Base-by-base conservation (phyloP, 1,139 yeast genomes). In the Kluyveromyces sp. region DNA sequence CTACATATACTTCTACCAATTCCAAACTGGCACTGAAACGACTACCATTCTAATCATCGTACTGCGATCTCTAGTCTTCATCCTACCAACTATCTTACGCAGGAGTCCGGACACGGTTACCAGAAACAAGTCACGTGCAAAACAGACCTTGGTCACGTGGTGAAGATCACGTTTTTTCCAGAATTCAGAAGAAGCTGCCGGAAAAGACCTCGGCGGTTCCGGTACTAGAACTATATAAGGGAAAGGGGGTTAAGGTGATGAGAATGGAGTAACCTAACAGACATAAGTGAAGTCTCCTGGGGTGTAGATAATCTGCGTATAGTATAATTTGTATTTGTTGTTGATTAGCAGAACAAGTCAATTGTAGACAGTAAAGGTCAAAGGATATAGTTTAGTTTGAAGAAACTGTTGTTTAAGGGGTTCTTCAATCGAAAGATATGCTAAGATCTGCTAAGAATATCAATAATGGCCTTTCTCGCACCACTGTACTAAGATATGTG, bases 191-290 rank as follows among this genome's bases (percentile, higher is more conserved):
- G 39, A 35, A 22, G 25, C 22, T n/a, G 19, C 8, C 31, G 25
- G 31, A 25, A 34, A 25, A 30, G 31, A 22, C 19, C 31, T 35
- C 39, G 39, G 39, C 39, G 39, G 39, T 35, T 35, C 30, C 15
- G 35, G 34, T 11, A 16, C 15, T 20, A 35, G 12, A 9, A 9
- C 11, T 35, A 35, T 35, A 35, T 25, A 35, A n/a, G 19, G 17
- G 25, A n/a, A 25, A 13, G 31, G 31, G 39, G 7, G 19, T 22
- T 12, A n/a, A n/a, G 12, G 33, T n/a, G 26, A 6, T 9, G 6
- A 22, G 26, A 22, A 22, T 22, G 26, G 26, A 22, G 8, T 6
- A 22, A 22, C 6, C 26, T 22, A 22, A 22, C 8, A 22, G 9
- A 9, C 6, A 22, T n/a, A n/a, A n/a, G n/a, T n/a, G n/a, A 26